Evolutionary conservation across 2,329 filamentous ascomycete genomes (phyloP), one percentile per base, ranked within the genome.

Genomic region (Alternaria sp.): DNA sequence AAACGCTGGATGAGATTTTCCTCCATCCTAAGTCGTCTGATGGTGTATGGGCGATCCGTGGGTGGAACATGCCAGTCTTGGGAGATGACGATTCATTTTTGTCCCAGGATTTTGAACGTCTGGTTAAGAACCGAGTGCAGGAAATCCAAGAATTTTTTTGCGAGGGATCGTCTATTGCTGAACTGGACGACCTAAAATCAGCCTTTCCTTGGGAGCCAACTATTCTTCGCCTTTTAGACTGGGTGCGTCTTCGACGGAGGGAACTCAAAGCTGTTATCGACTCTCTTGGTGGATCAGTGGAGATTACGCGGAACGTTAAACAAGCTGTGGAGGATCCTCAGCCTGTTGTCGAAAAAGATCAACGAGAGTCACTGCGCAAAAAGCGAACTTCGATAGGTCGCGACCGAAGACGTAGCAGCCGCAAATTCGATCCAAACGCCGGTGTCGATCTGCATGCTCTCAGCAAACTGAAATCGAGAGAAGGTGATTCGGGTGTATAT

Each of bases 121-220:
- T 66, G 14, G 78, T 85, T 27, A 59, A 70, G 3, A 69, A 79
- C 16, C 80, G 81, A 2, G 68, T 83, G 18, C 61, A 75, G 0
- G 67, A 76, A 3, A 80, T 87, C 32, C 70, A 72, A 18, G 43
- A 64, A 2, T 69, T 65, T 22, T 79, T 84, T 48, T 60, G 9
- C 9, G 64, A 4, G 12, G 32, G 32, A 16, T 14, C 32, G 32
- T 14, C 32, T 14, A 16, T 7, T 36, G 32, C 14, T 16, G 32
- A 36, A 14, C 14, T 36, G 32, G 32, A 36, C 12, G 32, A 36
- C 1, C 1, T 36, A 7, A 36, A 80, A 36, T 69, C 73, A 2
- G 63, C 69, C 2, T 89, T 83, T 68, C 78, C 81, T 3, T 89
- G 86, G 85, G 66, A 78, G 0, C 67, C 74, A 3, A 85, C 87